These are phyloP conservation scores for Tetracladium marchalianum DNA, from an alignment of 495 filamentous ascomycete genomes.

Conservation along the genomic window DNA sequence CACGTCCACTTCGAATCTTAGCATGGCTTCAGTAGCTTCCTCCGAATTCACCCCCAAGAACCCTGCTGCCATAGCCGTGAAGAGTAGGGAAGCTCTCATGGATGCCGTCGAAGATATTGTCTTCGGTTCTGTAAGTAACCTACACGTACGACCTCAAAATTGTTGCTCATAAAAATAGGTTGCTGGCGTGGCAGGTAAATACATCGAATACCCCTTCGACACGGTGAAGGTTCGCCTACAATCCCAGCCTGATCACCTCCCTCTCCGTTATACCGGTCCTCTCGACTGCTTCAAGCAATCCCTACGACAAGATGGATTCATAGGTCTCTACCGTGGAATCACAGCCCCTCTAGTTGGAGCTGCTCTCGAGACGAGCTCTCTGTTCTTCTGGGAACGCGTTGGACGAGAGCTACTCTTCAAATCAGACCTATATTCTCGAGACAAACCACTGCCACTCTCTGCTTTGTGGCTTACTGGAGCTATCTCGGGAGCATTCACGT, in stretches of 20 bases:
- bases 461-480: slow-evolving; percentile 70
- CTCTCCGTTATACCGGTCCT: slow-evolving; percentile 76
- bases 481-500: slow-evolving; percentile 82
- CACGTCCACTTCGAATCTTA: slow-evolving; percentile 1
- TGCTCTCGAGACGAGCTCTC: slow-evolving; percentile 82
- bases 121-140: slow-evolving; percentile 67
- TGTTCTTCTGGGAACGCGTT: slow-evolving; percentile 84
- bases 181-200: slow-evolving; percentile 86
- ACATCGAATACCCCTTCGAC: slow-evolving; percentile 97
- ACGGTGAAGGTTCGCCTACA: slow-evolving; percentile 84
- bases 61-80: not conserved
- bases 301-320: slow-evolving; percentile 58
- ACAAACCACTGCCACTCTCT: slow-evolving; percentile 51
- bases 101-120: slow-evolving; percentile 71
- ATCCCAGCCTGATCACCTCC: slow-evolving; percentile 73
- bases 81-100: slow-evolving; percentile 39
- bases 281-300: slow-evolving; percentile 90
- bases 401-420: slow-evolving; percentile 46
- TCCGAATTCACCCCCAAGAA: slow-evolving; percentile 3
- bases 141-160: not conserved
- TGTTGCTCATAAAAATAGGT: slow-evolving; percentile 32
- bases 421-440: slow-evolving; percentile 40
- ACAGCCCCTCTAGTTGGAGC: slow-evolving; percentile 85
- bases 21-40: slow-evolving; percentile 11
- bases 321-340: slow-evolving; percentile 86